A percentile compares a stretch with the other conserved stretches of the same genome.
These are phyloP conservation scores for Sechiopsis laciniata DNA, from an alignment of 306 rosid species.

Conservation along the genomic window DNA sequence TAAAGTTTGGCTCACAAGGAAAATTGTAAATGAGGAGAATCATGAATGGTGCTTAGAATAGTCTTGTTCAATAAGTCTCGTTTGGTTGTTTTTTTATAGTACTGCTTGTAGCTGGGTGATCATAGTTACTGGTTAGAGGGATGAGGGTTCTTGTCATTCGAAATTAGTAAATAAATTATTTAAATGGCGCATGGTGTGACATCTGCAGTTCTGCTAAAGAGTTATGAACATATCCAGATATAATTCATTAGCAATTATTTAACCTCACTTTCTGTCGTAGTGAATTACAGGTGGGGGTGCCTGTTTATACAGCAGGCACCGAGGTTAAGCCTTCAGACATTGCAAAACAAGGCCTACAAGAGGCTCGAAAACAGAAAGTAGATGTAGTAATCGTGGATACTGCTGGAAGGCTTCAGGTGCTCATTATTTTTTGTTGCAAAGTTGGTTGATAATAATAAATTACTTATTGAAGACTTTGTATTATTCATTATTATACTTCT, in stretches of 20 bases:
- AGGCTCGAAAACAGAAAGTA: conserved; percentile 81
- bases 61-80: not conserved
- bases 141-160: not conserved
- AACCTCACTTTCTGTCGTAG: conserved; percentile 35
- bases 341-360: conserved; percentile 85
- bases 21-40: not conserved
- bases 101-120: not conserved
- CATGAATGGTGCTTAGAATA: not conserved
- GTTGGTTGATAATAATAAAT: not conserved
- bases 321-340: conserved; percentile 81
- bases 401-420: conserved; percentile 99
- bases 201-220: not conserved
- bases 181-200: not conserved
- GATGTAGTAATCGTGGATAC: conserved; percentile 94
- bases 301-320: conserved; percentile 86
- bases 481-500: conserved; percentile 10
- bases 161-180: not conserved
- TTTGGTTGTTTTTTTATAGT: not conserved
- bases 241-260: not conserved
- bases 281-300: conserved; percentile 77
- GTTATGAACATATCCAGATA: not conserved
- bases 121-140: not conserved
- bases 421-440: conserved; percentile 11
- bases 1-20: not conserved
- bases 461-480: conserved; percentile 17